These are phyloP conservation scores for Russula virescens DNA, from an alignment of 768 basidiomycete species.

Conservation along the genomic window DNA sequence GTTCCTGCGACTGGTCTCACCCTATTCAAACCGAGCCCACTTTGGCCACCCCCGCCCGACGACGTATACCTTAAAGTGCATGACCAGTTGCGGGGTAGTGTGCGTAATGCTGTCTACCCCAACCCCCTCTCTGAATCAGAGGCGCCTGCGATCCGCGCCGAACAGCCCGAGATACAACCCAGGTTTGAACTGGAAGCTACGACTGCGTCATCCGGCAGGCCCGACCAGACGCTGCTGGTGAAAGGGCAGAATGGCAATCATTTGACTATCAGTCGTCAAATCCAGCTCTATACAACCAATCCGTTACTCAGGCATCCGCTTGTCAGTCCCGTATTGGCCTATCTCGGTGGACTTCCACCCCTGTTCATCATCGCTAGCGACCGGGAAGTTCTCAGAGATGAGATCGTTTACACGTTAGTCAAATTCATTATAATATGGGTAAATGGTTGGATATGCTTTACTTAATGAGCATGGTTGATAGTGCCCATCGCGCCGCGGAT, in stretches of 20 bases:
- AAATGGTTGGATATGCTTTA: too few species aligned
- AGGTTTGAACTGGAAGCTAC: constrained; percentile 10
- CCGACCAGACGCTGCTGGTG: constrained; percentile 42
- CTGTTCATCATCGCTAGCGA: constrained; percentile 80
- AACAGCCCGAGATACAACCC: constrained; percentile 17
- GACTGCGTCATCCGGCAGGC: too few species aligned
- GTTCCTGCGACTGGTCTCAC: constrained; percentile 69
- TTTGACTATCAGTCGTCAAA: constrained; percentile 55
- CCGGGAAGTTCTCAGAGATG: constrained; percentile 88
- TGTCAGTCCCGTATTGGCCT: constrained; percentile 72
- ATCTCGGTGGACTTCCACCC: constrained; percentile 88
- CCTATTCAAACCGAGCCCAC: constrained; percentile 67
- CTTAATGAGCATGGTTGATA: constrained; percentile 26
- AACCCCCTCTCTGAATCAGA: background rate
- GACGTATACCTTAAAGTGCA: constrained; percentile 54
- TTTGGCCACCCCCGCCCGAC: constrained; percentile 72
- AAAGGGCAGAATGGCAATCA: constrained; percentile 43
- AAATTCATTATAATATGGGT: too few species aligned
- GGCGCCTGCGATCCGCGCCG: background rate
- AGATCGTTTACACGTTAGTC: constrained; percentile 71
- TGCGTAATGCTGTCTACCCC: constrained; percentile 42
- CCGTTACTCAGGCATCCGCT: constrained; percentile 71
- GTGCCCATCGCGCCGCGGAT: constrained; percentile 87
- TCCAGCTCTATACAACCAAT: constrained; percentile 86
- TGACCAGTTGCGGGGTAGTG: constrained; percentile 51